A percentile compares a stretch with the other conserved stretches of the same genome.
phyloP scores from a whole-genome alignment of 2,329 filamentous ascomycete species.

The Microcyclospora pomicola region DNA sequence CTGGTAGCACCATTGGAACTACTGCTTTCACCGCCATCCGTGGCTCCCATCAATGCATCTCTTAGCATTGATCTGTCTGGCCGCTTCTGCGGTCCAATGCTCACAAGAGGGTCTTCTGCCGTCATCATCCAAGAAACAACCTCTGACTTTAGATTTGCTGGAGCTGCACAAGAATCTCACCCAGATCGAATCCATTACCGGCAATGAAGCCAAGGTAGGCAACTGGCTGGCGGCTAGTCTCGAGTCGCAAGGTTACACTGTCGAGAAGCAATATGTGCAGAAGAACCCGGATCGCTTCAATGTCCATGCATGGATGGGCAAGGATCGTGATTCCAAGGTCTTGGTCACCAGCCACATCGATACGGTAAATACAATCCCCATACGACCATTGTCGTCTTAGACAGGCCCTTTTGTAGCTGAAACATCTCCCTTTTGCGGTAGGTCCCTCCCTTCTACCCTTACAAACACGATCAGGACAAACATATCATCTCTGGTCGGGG shows the following conservation, averaged over 20 bases:
- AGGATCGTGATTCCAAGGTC: slow-evolving; percentile 40
- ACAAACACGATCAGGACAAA: slow-evolving; percentile 36
- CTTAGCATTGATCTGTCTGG: too few species aligned
- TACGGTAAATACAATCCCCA: slow-evolving; percentile 33
- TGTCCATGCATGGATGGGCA: slow-evolving; percentile 51
- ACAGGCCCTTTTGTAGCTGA: too few species aligned
- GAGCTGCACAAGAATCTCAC: slow-evolving; percentile 64
- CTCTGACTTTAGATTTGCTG: slow-evolving; percentile 40
- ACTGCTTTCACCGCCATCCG: too few species aligned
- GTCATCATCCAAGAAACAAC: slow-evolving; percentile 7
- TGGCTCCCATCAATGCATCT: too few species aligned
- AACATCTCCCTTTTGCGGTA: slow-evolving; percentile 3
- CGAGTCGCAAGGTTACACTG: slow-evolving; percentile 43
- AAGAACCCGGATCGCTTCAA: slow-evolving; percentile 48
- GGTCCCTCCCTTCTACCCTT: slow-evolving; percentile 60
- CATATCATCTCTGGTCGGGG: slow-evolving; percentile 50
- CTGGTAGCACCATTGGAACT: too few species aligned
- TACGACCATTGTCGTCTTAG: too few species aligned
- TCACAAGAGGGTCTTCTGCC: too few species aligned
- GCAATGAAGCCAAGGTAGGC: slow-evolving; percentile 55
- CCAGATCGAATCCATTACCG: slow-evolving; percentile 56
- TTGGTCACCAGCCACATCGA: slow-evolving; percentile 77
- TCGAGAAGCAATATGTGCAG: slow-evolving; percentile 43
- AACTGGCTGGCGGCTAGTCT: slow-evolving; percentile 57
- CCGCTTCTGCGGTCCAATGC: too few species aligned